Evolutionary conservation across 2,329 filamentous ascomycete species (phyloP).

Genomic region (Cadophora luteo-olivacea): DNA sequence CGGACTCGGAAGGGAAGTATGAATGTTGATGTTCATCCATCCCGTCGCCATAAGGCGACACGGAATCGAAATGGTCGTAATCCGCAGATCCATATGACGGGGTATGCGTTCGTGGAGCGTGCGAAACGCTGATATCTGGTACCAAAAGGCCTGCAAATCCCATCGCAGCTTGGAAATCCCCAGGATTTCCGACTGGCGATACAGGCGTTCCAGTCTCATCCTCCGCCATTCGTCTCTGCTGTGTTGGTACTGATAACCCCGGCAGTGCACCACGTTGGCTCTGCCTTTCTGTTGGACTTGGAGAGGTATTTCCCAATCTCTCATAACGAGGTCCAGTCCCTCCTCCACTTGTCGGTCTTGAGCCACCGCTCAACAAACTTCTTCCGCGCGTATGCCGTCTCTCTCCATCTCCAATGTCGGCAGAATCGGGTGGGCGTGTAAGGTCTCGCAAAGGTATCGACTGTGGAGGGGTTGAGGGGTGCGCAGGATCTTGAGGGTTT

Average conservation of each 20-base stretch:
- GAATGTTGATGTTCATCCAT: constrained; percentile 35
- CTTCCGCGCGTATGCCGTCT: constrained; percentile 41
- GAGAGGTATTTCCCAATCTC: constrained; percentile 41
- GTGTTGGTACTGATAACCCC: constrained; percentile 25
- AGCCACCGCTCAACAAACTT: constrained; percentile 41
- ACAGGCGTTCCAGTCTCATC: constrained; percentile 36
- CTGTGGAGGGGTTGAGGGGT: constrained; percentile 55
- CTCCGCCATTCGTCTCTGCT: constrained; percentile 25
- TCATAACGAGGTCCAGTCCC: constrained; percentile 42
- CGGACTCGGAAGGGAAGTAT: constrained; percentile 55
- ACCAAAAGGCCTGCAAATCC: constrained; percentile 45
- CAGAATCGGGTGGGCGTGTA: constrained; percentile 44
- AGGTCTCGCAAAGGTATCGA: constrained; percentile 78
- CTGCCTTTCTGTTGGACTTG: constrained; percentile 36
- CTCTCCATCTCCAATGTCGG: constrained; percentile 37
- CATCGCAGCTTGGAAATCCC: constrained; percentile 44
- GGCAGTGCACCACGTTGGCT: constrained; percentile 23
- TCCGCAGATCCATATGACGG: constrained; percentile 39
- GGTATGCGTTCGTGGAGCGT: constrained; percentile 35
- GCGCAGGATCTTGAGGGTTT: constrained; percentile 50
- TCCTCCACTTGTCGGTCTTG: constrained; percentile 39
- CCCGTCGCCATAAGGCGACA: constrained; percentile 39
- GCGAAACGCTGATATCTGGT: constrained; percentile 43
- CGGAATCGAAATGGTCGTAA: constrained; percentile 36
- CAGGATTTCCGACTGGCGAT: constrained; percentile 42